Base-by-base conservation (phyloP, 2,329 filamentous ascomycete genomes). In the Cladophialophora chaetospira region DNA sequence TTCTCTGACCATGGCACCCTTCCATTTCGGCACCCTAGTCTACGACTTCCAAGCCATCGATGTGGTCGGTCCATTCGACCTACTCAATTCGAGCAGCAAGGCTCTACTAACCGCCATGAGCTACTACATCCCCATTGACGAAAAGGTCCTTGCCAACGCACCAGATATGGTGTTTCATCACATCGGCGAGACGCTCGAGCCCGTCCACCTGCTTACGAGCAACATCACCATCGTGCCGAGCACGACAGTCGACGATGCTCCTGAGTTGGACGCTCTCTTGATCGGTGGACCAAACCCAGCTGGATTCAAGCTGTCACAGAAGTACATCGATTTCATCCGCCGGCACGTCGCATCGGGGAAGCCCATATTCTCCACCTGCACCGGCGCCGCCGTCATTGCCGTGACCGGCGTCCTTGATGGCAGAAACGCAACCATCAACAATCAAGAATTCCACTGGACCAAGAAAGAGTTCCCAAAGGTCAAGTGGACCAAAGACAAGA, bases 341-440 rank as follows among this genome's bases (percentile, higher is more conserved):
- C 25, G 28, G 15, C 42, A 51, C 35, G 38, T 28, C 50, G 49
- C 57, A 5, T 54, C 57, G 4, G 49, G 57, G 19, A 50, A 51
- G 40, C 42, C 17, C 3, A 26, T 61, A 11, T 61, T 61, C 38
- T 55, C 58, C 2, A 55, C 54, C 15, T 61, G 58, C 19, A 61
- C 58, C 4, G 58, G 58, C 21, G 55, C 29, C 5, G 17, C 38
- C 3, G 58, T 61, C 25, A 62, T 71, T 5, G 71, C 71, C 0
- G 38, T 64, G 1, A 67, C 73, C 0, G 75, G 75, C 0, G 65
- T 74, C 5, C 63, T 80, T 0, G 74, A 79, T 50, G 76, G 77
- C 1, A 72, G 63, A 51, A 70, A 60, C 1, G 77, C 77, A 0
- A 79, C 77, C 0, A 68, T 72, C 2, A 79, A 79, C 55, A 72